Base-by-base conservation (phyloP, 2,329 filamentous ascomycete genomes). In the Neoscytalidium dimidiatum region DNA sequence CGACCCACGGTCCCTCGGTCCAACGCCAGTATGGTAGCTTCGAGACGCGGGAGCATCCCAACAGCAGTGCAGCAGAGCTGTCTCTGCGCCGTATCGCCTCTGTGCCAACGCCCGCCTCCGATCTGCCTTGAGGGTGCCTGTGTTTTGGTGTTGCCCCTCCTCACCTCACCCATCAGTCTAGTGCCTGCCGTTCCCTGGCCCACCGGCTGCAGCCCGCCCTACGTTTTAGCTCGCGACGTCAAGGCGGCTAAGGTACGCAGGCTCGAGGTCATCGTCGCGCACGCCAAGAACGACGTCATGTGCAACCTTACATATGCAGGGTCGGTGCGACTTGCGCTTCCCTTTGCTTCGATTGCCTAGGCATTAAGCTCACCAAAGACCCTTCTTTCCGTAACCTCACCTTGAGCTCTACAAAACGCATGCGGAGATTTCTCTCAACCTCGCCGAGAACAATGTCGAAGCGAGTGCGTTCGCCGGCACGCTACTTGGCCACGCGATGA, bases 391-490 rank as follows among this genome's bases (percentile, higher is more conserved):
- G 7, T 33, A 14, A 53, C 23, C 31, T 23, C 33, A 57, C n/a
- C 28, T 28, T 19, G 6, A 29, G 23, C n/a, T 17, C 41, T 44
- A 26, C 21, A 26, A 6, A 8, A 26, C 33, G 11, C 33, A 65
- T 65, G 57, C 23, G 19, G 38, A 43, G 56, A 26, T 29, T 62
- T 26, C 53, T 62, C 56, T 52, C 56, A 31, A 61, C 56, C 23
- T 23, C 35, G 11, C 28, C 62, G 28, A 31, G 14, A 44, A 65
- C 19, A 19, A 65, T 65, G 64, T 62, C 64, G 53, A 62, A 65
- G 48, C 51, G 57, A 43, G 57, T 61, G 23, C n/a, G 53, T 13
- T 9, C 7, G 17, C n/a, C 3, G 11, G n/a, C n/a, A n/a, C n/a
- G n/a, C n/a, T n/a, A n/a, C n/a, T n/a, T n/a, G n/a, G 31, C 44